Base-by-base conservation (phyloP, 495 filamentous ascomycete species). In the Penicillium parvum region DNA sequence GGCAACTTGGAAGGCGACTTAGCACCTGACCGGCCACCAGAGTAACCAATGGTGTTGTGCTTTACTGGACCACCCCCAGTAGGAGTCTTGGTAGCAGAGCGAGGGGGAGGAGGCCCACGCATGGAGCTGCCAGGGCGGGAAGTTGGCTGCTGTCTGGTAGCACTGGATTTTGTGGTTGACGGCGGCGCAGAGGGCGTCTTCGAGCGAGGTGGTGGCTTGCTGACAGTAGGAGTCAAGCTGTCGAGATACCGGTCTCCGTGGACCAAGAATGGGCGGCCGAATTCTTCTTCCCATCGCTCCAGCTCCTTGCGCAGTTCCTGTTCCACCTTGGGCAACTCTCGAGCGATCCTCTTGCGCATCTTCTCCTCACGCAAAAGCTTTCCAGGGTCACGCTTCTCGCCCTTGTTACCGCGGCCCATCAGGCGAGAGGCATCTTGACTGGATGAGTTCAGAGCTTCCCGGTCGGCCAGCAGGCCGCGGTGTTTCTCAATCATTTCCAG, bases 301-400 rank as follows among this genome's bases (percentile, higher is more conserved):
- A 99, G 72, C 30, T 76, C 72, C 53, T 83, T 94, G 47, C 77
- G 81, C 29, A 99, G 71, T 7, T 97, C 90, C 0, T 74, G 73
- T 39, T 89, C 85, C 11, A 99, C 73, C 64, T 92, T 97, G 5
- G 92, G 92, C 30, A 99, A 73, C 50, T 99, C 92, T 65, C 96
- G 96, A 11, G 88, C 75, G 44, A 97, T 95, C 18, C 90, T 74
- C 76, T 97, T 99, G 28, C 92, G 79, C 88, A 96, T 92, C 75
- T 96, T 97, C 69, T 99, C 92, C 58, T 99, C 92, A 17, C 92
- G 78, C 20, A 99, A 70, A n/a, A 99, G 73, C 62, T 94, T 88
- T 19, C 88, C 90, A 0, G 92, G 92, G 62, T 99, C 92, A 53
- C 92, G 85, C 55, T 80, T 83, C 62, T 96, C 89, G 36, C 89